Evolutionary conservation across 2,329 filamentous ascomycete species (phyloP).

Genomic region (Hortaea sp.): DNA sequence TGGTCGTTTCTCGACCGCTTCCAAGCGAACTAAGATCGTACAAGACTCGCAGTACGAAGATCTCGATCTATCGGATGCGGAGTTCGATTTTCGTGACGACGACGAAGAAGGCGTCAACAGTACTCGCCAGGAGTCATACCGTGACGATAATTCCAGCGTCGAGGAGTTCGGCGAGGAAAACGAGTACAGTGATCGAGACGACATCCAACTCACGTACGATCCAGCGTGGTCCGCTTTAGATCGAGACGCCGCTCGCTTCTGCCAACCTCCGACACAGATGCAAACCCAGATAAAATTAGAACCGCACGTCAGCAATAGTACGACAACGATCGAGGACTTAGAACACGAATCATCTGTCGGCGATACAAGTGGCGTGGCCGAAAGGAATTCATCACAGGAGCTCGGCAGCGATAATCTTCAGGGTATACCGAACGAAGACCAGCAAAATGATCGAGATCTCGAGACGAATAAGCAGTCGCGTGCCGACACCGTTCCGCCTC

Average conservation of each 20-base stretch:
- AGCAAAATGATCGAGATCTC: too few relatives aligned
- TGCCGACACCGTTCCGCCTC: too few relatives aligned
- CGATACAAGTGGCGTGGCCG: too few relatives aligned
- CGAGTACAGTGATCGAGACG: constrained; percentile 1
- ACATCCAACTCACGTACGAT: constrained; percentile 10
- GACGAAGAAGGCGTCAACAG: neutral
- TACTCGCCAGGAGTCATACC: too few relatives aligned
- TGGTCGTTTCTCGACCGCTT: too few relatives aligned
- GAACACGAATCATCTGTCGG: too few relatives aligned
- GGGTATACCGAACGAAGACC: too few relatives aligned
- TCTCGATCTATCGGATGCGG: constrained; percentile 2
- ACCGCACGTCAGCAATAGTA: constrained; percentile 3
- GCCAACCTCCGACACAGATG: constrained; percentile 9
- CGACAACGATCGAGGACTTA: neutral
- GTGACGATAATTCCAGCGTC: neutral
- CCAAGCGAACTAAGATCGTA: constrained; percentile 5
- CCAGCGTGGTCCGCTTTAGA: constrained; percentile 15
- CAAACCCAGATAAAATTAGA: neutral
- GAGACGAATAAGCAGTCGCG: too few relatives aligned
- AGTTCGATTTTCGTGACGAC: neutral
- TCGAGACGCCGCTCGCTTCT: constrained; percentile 14
- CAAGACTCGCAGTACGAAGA: constrained; percentile 14
- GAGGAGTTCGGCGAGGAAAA: neutral
- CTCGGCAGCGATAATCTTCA: too few relatives aligned
- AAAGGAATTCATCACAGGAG: too few relatives aligned